phyloP scores from a whole-genome alignment of 1,139 yeast genomes.

The Yamadazyma mexicana region DNA sequence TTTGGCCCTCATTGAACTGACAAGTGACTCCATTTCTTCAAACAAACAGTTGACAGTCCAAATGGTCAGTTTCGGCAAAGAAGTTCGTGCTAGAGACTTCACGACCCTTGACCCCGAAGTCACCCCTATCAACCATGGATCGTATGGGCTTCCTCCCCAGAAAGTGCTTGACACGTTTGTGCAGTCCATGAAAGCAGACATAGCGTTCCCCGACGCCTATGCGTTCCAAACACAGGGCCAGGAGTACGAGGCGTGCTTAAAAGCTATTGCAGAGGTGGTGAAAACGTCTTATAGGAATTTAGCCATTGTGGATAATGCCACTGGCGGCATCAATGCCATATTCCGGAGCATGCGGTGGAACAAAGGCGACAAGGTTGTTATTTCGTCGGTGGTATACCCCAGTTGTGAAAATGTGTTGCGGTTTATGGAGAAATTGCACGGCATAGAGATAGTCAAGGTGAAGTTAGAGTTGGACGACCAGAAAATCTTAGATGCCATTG shows the following conservation, averaged over 20 bases:
- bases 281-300: slow-evolving; percentile 45
- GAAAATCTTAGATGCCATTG: slow-evolving; percentile 43
- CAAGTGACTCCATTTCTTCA: too few species aligned
- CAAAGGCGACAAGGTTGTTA: slow-evolving; percentile 55
- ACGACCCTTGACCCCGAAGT: slow-evolving; percentile 32
- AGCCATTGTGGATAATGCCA: slow-evolving; percentile 59
- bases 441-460: slow-evolving; percentile 47
- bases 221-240: slow-evolving; percentile 21
- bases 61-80: slow-evolving; percentile 46
- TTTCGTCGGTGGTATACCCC: slow-evolving; percentile 55
- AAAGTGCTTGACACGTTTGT: slow-evolving; percentile 31
- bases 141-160: slow-evolving; percentile 52
- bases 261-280: slow-evolving; percentile 36
- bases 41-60: not conserved
- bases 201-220: slow-evolving; percentile 44
- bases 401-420: slow-evolving; percentile 56
- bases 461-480: slow-evolving; percentile 52
- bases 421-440: slow-evolving; percentile 43
- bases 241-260: slow-evolving; percentile 30
- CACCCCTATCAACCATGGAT: slow-evolving; percentile 53
- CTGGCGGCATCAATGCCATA: slow-evolving; percentile 60
- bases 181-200: slow-evolving; percentile 26
- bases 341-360: slow-evolving; percentile 54
- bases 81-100: slow-evolving; percentile 49
- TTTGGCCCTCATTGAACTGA: too few species aligned